These are phyloP conservation scores for Vigna angularis DNA, from an alignment of 306 rosid species.

Conservation along the genomic window DNA sequence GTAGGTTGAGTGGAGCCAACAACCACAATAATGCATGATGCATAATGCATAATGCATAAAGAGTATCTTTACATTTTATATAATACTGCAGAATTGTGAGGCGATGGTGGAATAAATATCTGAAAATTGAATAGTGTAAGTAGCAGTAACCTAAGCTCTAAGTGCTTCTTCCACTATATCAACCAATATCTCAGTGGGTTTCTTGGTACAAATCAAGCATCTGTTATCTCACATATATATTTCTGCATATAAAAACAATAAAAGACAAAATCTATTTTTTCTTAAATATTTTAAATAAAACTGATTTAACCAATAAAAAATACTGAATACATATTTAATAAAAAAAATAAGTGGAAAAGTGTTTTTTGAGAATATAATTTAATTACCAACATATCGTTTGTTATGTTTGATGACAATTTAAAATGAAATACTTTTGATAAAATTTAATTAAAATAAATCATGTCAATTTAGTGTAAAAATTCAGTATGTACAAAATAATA, in stretches of 20 bases:
- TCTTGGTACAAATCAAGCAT: slow-evolving; percentile 19
- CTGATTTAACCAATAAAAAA: no score
- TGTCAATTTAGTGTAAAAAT: not conserved
- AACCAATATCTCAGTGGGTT: slow-evolving; percentile 37
- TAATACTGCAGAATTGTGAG: not conserved
- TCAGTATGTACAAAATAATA: not conserved
- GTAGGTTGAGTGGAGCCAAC: slow-evolving; percentile 43
- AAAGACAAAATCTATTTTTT: no score
- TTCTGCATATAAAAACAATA: no score
- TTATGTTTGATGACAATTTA: not conserved
- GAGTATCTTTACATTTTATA: not conserved
- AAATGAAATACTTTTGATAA: not conserved
- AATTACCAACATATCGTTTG: no score
- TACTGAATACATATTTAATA: no score
- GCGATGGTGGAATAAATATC: not conserved
- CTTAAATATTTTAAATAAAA: no score
- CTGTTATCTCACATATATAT: not conserved
- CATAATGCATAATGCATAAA: not conserved
- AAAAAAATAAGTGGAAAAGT: no score
- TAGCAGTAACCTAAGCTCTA: not conserved
- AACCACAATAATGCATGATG: not conserved
- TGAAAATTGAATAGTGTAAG: not conserved
- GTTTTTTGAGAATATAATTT: no score
- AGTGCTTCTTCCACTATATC: slow-evolving; percentile 53
- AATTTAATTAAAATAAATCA: no score